Evolutionary conservation across 1,284 basidiomycete genomes (phyloP).

Genomic region (Meira miltonrushii): DNA sequence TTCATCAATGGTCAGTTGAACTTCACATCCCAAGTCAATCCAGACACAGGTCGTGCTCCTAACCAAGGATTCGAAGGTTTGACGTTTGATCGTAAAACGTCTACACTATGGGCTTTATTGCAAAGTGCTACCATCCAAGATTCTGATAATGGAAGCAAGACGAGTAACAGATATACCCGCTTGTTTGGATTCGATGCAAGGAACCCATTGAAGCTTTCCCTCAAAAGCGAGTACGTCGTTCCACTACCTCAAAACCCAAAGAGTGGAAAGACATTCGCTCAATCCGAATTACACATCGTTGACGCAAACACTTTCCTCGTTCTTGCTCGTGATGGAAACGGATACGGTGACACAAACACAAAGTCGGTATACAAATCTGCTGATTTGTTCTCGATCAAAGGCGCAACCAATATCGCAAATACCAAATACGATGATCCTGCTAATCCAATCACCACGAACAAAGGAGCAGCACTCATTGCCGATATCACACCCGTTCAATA

Average conservation of each 20-base stretch:
- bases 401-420: conserved; percentile 63
- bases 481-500: conserved; percentile 59
- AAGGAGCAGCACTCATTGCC: conserved; percentile 57
- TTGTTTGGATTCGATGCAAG: conserved; percentile 61
- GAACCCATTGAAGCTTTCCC: conserved; percentile 22
- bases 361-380: conserved; percentile 58
- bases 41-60: conserved; percentile 53
- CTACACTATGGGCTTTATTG: conserved; percentile 62
- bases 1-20: conserved; percentile 57
- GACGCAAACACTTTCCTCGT: conserved; percentile 59
- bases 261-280: conserved; percentile 57
- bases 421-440: conserved; percentile 61
- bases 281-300: conserved; percentile 63
- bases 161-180: conserved; percentile 57
- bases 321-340: conserved; percentile 63
- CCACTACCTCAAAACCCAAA: conserved; percentile 61
- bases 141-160: conserved; percentile 50
- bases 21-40: conserved; percentile 60
- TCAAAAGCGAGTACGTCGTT: conserved; percentile 62
- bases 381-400: conserved; percentile 58
- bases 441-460: conserved; percentile 57
- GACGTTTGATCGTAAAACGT: conserved; percentile 59
- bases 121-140: conserved; percentile 66
- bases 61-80: conserved; percentile 65
- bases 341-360: conserved; percentile 59